phyloP scores from a whole-genome alignment of 2,329 filamentous ascomycete genomes.

The Amylocarpus encephaloides region DNA sequence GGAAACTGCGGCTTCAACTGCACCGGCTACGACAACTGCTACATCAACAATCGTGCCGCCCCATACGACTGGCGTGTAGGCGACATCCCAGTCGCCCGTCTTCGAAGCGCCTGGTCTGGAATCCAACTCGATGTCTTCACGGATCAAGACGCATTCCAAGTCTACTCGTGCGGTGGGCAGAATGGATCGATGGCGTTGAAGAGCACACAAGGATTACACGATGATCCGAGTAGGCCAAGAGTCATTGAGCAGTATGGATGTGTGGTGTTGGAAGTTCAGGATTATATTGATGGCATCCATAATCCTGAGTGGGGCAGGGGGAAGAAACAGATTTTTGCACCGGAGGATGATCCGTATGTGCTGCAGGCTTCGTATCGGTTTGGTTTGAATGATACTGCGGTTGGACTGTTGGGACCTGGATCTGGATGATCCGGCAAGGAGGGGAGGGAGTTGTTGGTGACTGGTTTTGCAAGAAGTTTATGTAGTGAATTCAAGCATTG shows the following conservation, averaged over 20 bases:
- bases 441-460: too few species aligned
- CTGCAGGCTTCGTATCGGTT: slow-evolving; percentile 57
- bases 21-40: slow-evolving; percentile 75
- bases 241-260: slow-evolving; percentile 73
- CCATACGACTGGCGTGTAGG: slow-evolving; percentile 58
- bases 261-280: slow-evolving; percentile 84
- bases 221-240: slow-evolving; percentile 48
- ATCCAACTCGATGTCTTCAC: slow-evolving; percentile 76
- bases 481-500: too few species aligned
- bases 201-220: slow-evolving; percentile 58
- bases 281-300: slow-evolving; percentile 92
- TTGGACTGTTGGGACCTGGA: slow-evolving; percentile 17
- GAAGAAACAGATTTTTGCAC: slow-evolving; percentile 52
- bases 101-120: slow-evolving; percentile 70
- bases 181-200: slow-evolving; percentile 67
- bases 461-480: too few species aligned
- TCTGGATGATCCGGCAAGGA: slow-evolving; percentile 7
- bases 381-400: slow-evolving; percentile 24
- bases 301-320: slow-evolving; percentile 77
- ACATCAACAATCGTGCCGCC: slow-evolving; percentile 56
- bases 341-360: slow-evolving; percentile 54
- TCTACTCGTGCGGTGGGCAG: slow-evolving; percentile 76
- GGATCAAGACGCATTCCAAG: slow-evolving; percentile 81
- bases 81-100: slow-evolving; percentile 51
- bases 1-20: slow-evolving; percentile 78